phyloP scores from a whole-genome alignment of 306 rosid species.

The Castanea mollissima region DNA sequence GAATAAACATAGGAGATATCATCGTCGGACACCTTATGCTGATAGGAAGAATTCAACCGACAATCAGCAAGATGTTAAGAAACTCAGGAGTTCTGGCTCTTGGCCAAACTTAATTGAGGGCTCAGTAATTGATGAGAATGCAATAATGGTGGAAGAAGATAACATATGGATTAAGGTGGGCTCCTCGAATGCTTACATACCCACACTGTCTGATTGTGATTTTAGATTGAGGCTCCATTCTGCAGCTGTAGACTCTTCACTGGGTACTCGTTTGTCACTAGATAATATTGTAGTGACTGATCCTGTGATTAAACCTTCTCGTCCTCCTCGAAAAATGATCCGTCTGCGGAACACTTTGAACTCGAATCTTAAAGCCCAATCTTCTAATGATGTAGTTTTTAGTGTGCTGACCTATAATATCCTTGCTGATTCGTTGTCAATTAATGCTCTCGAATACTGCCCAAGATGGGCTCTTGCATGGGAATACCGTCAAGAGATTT shows the following conservation, averaged over 20 bases:
- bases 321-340: constrained; percentile 15
- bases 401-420: constrained; percentile 41
- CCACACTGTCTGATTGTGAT: constrained; percentile 25
- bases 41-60: not conserved
- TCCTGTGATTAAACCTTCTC: constrained; percentile 26
- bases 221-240: constrained; percentile 16
- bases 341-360: not conserved
- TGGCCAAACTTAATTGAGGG: not conserved
- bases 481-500: constrained; percentile 31
- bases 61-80: not conserved
- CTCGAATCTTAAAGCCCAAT: not conserved
- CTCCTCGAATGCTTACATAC: constrained; percentile 16
- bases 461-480: constrained; percentile 35
- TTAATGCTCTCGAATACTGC: not conserved
- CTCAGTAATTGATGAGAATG: not conserved
- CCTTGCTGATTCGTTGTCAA: constrained; percentile 8
- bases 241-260: constrained; percentile 25
- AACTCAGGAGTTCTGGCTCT: constrained; percentile 21
- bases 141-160: not conserved
- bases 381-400: constrained; percentile 10
- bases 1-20: constrained; percentile 9
- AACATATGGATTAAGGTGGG: constrained; percentile 18
- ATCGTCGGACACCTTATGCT: not conserved
- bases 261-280: constrained; percentile 1
- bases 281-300: not conserved